Percentiles rank a stretch among this genome's conserved stretches.
Conservation (phyloP, 2,329 filamentous ascomycete genomes). For the Alternaria angustiovoidea region DNA sequence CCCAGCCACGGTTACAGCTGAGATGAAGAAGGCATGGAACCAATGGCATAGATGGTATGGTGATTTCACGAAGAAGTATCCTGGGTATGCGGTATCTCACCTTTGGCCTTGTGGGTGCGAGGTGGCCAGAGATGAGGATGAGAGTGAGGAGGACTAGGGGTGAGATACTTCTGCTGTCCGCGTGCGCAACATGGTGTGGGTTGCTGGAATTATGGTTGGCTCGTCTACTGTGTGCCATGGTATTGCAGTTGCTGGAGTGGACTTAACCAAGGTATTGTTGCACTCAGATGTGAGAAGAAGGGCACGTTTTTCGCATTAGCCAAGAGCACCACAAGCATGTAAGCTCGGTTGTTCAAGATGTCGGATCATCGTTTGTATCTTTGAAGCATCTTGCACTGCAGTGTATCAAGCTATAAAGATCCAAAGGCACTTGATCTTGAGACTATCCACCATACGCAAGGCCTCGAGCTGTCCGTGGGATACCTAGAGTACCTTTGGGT, state of each 20-base stretch:
- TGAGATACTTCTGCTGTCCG: not conserved
- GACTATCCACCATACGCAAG: not conserved
- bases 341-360: not conserved
- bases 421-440: not conserved
- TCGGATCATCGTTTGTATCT: not conserved
- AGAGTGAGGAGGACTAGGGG: slow-evolving; percentile 27
- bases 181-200: not conserved
- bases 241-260: not conserved
- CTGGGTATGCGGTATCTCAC: slow-evolving; percentile 17
- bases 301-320: not conserved
- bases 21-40: not conserved
- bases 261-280: not conserved
- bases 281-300: not conserved
- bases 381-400: not conserved
- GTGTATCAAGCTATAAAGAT: not conserved
- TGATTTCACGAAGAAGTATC: slow-evolving; percentile 28
- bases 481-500: not conserved
- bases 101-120: slow-evolving; percentile 41
- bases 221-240: not conserved
- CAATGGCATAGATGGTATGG: slow-evolving; percentile 22
- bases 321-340: not conserved
- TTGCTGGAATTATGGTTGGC: not conserved
- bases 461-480: not conserved
- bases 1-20: not conserved
- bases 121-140: slow-evolving; percentile 13